phyloP scores from a whole-genome alignment of 2,329 filamentous ascomycete genomes.

The Pseudofabraea citricarpa region DNA sequence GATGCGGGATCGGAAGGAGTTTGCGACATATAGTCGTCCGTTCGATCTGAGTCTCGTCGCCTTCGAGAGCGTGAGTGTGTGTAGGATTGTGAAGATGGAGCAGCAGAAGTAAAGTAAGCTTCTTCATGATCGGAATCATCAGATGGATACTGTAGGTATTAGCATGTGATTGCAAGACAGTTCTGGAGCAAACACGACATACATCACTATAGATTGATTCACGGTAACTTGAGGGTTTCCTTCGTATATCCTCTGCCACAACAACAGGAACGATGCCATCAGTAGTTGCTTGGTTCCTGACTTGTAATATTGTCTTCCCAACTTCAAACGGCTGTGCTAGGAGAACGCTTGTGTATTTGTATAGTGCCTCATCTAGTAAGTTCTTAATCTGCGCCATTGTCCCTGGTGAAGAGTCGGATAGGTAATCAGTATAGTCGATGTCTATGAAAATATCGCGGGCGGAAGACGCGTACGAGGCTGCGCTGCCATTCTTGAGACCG shows the following conservation, averaged over 20 bases:
- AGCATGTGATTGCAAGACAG: conserved; percentile 8
- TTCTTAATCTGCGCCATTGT: conserved; percentile 70
- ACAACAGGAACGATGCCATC: conserved; percentile 12
- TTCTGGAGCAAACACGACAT: conserved; percentile 2
- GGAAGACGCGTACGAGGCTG: conserved; percentile 53
- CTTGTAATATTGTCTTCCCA: conserved; percentile 87
- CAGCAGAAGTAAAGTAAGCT: conserved; percentile 73
- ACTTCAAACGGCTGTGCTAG: conserved; percentile 96
- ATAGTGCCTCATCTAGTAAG: conserved; percentile 77
- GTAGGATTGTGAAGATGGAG: conserved; percentile 35
- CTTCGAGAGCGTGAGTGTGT: conserved; percentile 34
- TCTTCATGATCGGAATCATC: conserved; percentile 75
- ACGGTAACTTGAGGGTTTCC: conserved; percentile 16
- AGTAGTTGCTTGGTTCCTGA: conserved; percentile 46
- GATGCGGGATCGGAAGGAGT: conserved; percentile 34
- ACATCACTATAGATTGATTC: conserved; percentile 22
- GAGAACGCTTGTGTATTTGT: conserved; percentile 86
- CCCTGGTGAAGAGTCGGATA: conserved; percentile 71
- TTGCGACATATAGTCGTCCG: conserved; percentile 24
- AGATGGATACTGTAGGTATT: conserved; percentile 36
- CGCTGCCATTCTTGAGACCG: conserved; percentile 28
- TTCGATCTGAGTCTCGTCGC: conserved; percentile 19
- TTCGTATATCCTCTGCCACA: conserved; percentile 12
- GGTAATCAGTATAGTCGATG: conserved; percentile 85
- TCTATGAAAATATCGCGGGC: conserved; percentile 85